Conservation (phyloP, 2,329 filamentous ascomycete genomes). For the Trichoderma hamatum region DNA sequence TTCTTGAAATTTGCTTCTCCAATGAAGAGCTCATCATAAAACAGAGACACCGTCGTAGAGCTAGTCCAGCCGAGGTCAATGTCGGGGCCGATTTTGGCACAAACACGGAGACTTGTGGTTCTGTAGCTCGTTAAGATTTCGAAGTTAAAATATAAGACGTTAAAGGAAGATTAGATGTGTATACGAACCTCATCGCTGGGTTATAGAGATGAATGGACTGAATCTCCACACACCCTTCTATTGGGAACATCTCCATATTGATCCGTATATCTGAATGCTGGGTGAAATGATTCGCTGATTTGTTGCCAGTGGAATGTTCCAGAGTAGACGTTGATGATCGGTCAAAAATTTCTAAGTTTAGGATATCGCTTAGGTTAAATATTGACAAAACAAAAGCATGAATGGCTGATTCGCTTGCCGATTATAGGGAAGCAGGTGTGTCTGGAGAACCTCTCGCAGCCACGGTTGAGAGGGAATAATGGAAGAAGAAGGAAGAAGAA, state of each 20-base stretch:
- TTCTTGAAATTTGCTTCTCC: constrained; percentile 39
- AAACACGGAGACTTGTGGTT: constrained; percentile 36
- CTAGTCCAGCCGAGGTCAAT: constrained; percentile 38
- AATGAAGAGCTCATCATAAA: constrained; percentile 37
- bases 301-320: no score
- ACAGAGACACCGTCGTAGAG: constrained; percentile 37
- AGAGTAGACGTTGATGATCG: no score
- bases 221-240: not conserved
- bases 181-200: not conserved
- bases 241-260: not conserved
- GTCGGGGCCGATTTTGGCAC: constrained; percentile 36
- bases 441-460: not conserved
- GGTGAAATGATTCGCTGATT: not conserved
- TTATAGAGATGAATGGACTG: accelerated
- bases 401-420: not conserved
- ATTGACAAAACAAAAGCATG: not conserved
- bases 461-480: not conserved
- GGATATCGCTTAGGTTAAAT: not conserved
- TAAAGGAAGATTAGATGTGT: accelerated
- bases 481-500: not conserved
- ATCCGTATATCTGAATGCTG: not conserved
- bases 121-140: constrained; percentile 35
- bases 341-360: not conserved
- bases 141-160: not conserved
- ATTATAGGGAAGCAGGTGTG: not conserved